Base-by-base conservation (phyloP, 2,329 filamentous ascomycete species). In the Fusarium protoensiforme region DNA sequence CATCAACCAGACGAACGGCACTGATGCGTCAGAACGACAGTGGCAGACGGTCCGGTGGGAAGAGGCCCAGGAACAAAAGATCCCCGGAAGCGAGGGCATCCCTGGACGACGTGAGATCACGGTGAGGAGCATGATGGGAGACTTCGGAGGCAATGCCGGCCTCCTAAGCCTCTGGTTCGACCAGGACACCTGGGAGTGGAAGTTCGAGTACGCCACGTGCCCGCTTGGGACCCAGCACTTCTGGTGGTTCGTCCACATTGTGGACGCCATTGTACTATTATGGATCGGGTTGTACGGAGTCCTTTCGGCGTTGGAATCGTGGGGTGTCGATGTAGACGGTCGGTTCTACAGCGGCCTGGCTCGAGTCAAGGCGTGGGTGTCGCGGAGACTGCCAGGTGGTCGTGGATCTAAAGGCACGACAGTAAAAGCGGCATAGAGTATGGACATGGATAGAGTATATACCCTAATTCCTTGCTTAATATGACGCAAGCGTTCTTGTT, bases 41-140 rank as follows among this genome's bases (percentile, higher is more conserved):
- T 91, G 89, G 89, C 82, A 90, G 75, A 84, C 85, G 0, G 80
- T 80, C 18, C 81, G 81, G 13, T 92, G 88, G 85, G 68, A 75
- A 1, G 82, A 87, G 48, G 87, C 87, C 1, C 79, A 81, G 13
- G 73, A 77, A 7, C 79, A 80, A 14, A 80, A 81, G 68, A 70
- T 91, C 24, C 78, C 85, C 1, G 83, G 81, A 9, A 79, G 81
- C 2, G 75, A 82, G 2, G 85, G 83, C 6, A 75, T 89, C 4
- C 90, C 92, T 0, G 92, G 92, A 1, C 85, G 98, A 7, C 88
- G 96, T 31, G 96, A 99, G 83, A 91, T 98, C 73, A 99, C 96
- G 0, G 93, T 99, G 3, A 91, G 95, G 67, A 98, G 94, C 82
- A 98, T 99, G 95, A 99, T 99, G 96, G 96, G 96, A 64, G 93